Evolutionary conservation across 805 yeast genomes (phyloP), one percentile per base, ranked within the genome.

Genomic region (Ogataea parapolymorpha): DNA sequence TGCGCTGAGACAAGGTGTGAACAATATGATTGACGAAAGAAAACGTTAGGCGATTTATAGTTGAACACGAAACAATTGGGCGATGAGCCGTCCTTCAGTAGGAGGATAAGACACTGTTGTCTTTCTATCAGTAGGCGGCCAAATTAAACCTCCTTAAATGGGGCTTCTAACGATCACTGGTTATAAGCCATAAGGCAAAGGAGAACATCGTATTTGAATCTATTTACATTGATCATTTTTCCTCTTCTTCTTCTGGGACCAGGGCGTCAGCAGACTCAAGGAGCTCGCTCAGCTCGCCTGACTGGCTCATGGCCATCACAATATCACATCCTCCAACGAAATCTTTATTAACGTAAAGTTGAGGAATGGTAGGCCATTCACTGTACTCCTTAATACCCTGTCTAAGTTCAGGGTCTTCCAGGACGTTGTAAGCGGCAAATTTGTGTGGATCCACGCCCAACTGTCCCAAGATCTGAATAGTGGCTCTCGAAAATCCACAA

Each of bases 331-430:
- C 99, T 32, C 99, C 99, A 39, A 93, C 76, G 60, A 93, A 93
- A 61, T 93, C 99, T 51, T 82, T 81, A 53, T 82, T 77, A 11
- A 93, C 88, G 59, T 90, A 93, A 32, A 93, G 74, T 66, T 93
- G 99, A 12, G 99, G 99, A 45, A 93, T 89, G 1, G 99, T 93
- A 42, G 99, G 99, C 99, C 99, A 93, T 50, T 85, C 82, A 53
- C 91, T 80, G 66, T 78, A 93, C 62, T 93, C 99, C 68, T 93
- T 93, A 57, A 93, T 88, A 24, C 98, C 99, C 35, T 86, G 81
- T 67, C 99, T 85, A 49, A 93, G 75, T 56, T 93, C 98, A 3
- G 84, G 80, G 62, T 93, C 99, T 65, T 93, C 98, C 51, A 93
- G 71, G 0, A 93, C 99, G 59, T 93, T 91, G 67, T 85, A 93